Conservation (phyloP, 768 basidiomycete species). For the Cyathus striatus region DNA sequence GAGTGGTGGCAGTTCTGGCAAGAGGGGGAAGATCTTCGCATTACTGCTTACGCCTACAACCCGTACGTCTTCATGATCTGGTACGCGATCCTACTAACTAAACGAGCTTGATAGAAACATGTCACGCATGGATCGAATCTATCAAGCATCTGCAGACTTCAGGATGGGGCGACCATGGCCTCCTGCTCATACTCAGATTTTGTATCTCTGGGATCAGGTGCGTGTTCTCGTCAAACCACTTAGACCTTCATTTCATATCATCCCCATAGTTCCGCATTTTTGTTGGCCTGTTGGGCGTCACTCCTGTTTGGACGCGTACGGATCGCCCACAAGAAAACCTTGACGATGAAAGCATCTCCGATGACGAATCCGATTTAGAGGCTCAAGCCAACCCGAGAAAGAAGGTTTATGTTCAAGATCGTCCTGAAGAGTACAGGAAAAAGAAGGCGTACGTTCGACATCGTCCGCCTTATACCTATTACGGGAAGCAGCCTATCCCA, state of each 20-base stretch:
- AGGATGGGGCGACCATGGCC: slow-evolving; percentile 33
- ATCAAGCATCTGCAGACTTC: slow-evolving; percentile 56
- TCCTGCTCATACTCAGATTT: slow-evolving; percentile 21
- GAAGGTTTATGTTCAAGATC: slow-evolving; percentile 3
- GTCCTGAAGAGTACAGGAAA: slow-evolving; percentile 10
- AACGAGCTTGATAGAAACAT: slow-evolving; percentile 25
- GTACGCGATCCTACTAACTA: not conserved
- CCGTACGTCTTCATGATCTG: slow-evolving; percentile 32
- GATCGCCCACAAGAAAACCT: slow-evolving; percentile 21
- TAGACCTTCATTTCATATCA: not conserved
- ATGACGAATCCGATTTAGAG: slow-evolving; percentile 26
- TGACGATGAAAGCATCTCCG: slow-evolving; percentile 21
- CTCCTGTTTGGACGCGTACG: slow-evolving; percentile 35
- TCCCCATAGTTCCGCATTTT: slow-evolving; percentile 55
- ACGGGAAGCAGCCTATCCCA: slow-evolving; percentile 24
- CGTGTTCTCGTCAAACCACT: slow-evolving; percentile 2
- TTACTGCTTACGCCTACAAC: slow-evolving; percentile 35
- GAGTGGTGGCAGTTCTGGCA: slow-evolving; percentile 72
- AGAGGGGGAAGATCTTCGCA: slow-evolving; percentile 49
- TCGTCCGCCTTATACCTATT: slow-evolving; percentile 32
- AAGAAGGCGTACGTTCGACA: slow-evolving; percentile 9
- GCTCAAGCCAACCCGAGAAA: slow-evolving; percentile 12
- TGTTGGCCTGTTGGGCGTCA: slow-evolving; percentile 49
- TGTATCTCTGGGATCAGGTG: slow-evolving; percentile 66
- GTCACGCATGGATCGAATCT: slow-evolving; percentile 49